Base-by-base conservation (phyloP, 352 stramenopile genomes). In the Globisporangium ultimum region DNA sequence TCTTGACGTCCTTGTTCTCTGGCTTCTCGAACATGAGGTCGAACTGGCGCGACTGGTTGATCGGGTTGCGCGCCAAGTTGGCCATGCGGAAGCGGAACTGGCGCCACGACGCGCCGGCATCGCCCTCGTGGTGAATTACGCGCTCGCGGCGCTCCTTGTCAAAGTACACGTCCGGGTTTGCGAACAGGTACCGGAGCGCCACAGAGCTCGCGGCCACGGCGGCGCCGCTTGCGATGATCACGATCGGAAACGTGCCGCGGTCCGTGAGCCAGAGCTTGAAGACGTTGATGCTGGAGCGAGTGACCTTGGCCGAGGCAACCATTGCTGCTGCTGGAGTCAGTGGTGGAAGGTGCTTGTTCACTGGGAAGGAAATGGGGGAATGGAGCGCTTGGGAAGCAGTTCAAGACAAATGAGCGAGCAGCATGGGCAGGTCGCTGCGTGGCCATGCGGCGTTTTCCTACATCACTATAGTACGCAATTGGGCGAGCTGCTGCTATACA, bases 1-100 rank as follows among this genome's bases (percentile, higher is more conserved):
- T 77, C 59, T 76, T 72, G 55, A 84, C 61, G 36, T 32, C 32
- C 73, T 86, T 46, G 73, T 88, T 88, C 63, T 84, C 72, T 7
- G 72, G 53, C 58, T 80, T 81, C 38, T 69, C 70, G 59, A 80
- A 86, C 12, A 86, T 56, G 14, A 74, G 57, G 63, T 88, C 76
- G 63, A 81, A 86, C 58, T 80, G 71, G 28, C 68, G 73, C n/a
- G 76, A 88, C 73, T 88, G 76, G 71, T 88, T 88, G 66, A 88
- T 88, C 46, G 73, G 75, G 67, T 88, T 88, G 66, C 76, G 74
- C 58, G 76, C 53, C 22, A 86, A 64, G 61, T 86, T 88, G 21
- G 78, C 78, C 62, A 88, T 77, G 48, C 70, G 66, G 67, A 87
- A 88, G 52, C 78, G 78, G 74, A 80, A 80, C 62, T 84, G 74